Evolutionary conservation across 306 rosid species (phyloP), one percentile per base, ranked within the genome.

Genomic region (Morella rubra): DNA sequence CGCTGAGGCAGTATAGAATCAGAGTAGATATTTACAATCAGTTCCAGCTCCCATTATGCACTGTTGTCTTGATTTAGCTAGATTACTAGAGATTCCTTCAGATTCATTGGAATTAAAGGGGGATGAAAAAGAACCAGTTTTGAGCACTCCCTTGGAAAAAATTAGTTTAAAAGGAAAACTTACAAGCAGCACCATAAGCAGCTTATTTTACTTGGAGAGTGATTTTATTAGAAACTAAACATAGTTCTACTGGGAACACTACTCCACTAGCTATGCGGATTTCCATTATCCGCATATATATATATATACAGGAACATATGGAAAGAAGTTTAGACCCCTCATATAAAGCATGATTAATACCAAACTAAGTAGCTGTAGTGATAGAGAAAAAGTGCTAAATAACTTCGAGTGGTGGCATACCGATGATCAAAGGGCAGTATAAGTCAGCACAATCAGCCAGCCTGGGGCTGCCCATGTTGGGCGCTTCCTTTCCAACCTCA

Each of bases 401-500:
- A 32, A 2, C 37, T 32, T 32, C 15, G 70, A 64, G 70, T 8
- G 42, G 71, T 27, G 27, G 9, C 77, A 41, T 77, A 85, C 82
- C 86, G 71, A 75, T 44, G 40, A 19, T 14, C 20, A 16, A n/a
- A 16, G 76, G 72, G 60, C 86, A 85, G 73, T 49, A 13, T 37
- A 84, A 12, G 76, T 86, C 92, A 15, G 86, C 85, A 71, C 90
- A 88, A 77, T 86, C 92, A 15, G 92, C 92, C 58, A 86, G 7
- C 46, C 90, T 80, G n/a, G 92, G 92, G 78, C 92, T 88, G 6
- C 88, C 90, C 90, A 88, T 84, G 15, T 71, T 8, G 14, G 92
- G 88, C 2, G 92, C 90, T 80, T 88, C 90, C 16, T 7, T 50
- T 64, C 90, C 92, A n/a, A 88, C 92, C 72, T 88, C 92, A 74